Evolutionary conservation across 164 flowering plant species (phyloP).

Genomic region (Dillenia turbinata): DNA sequence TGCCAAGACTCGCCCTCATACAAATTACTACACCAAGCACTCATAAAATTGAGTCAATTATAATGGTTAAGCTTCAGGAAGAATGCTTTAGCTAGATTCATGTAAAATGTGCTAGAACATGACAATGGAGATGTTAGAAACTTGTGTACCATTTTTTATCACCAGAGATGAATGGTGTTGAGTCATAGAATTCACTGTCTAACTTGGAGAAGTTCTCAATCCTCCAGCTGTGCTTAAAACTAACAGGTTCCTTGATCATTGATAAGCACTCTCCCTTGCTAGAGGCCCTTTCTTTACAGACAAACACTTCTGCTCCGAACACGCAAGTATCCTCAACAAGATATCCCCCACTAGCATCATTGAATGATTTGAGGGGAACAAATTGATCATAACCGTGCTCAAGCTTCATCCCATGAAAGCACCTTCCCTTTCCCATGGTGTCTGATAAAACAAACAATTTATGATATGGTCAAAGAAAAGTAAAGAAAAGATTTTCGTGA

Average conservation of each 20-base stretch:
- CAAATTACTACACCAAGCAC: background rate
- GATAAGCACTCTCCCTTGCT: conserved; percentile 30
- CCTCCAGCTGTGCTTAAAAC: conserved; percentile 28
- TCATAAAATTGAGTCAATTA: too few relatives aligned
- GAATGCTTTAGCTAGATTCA: background rate
- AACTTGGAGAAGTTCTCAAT: conserved; percentile 30
- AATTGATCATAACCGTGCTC: conserved; percentile 40
- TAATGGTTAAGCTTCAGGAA: too few relatives aligned
- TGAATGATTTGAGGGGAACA: conserved; percentile 21
- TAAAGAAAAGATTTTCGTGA: too few relatives aligned
- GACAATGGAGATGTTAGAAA: background rate
- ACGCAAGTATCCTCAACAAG: conserved; percentile 36
- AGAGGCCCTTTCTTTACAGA: conserved; percentile 23
- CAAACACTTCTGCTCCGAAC: conserved; percentile 49
- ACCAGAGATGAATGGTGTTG: conserved; percentile 27
- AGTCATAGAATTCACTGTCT: conserved; percentile 16
- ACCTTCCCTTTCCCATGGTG: conserved; percentile 19
- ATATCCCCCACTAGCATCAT: conserved; percentile 28
- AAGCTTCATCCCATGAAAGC: conserved; percentile 30
- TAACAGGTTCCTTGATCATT: conserved; percentile 28
- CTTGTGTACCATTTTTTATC: conserved; percentile 34
- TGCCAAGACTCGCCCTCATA: too few relatives aligned
- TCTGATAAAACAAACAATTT: conserved; percentile 4
- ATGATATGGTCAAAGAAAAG: too few relatives aligned
- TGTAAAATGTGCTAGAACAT: too few relatives aligned